phyloP scores from a whole-genome alignment of 805 yeast genomes.

The Wickerhamiella lipophila region DNA sequence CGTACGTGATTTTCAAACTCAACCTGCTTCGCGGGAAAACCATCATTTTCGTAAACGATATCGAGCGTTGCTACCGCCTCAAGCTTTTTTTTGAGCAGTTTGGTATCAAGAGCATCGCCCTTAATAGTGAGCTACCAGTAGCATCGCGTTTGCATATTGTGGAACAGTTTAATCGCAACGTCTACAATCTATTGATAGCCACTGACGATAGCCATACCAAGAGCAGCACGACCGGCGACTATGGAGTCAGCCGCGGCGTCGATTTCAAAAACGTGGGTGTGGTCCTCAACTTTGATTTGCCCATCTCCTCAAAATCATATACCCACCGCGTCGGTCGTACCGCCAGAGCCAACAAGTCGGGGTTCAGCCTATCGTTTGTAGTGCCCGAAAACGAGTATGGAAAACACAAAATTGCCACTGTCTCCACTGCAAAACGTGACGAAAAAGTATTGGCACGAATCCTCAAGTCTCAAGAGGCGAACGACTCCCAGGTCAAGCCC shows the following conservation, averaged over 20 bases:
- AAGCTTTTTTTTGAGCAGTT: conserved; percentile 87
- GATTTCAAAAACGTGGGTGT: conserved; percentile 95
- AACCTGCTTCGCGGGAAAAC: conserved; percentile 83
- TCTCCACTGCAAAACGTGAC: conserved; percentile 62
- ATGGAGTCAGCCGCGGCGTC: conserved; percentile 92
- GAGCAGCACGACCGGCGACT: conserved; percentile 43
- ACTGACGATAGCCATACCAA: conserved; percentile 53
- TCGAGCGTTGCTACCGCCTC: conserved; percentile 89
- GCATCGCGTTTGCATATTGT: conserved; percentile 90
- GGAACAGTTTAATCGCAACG: conserved; percentile 85
- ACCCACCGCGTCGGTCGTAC: conserved; percentile 94
- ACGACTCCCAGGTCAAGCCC: conserved; percentile 60
- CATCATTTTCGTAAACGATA: conserved; percentile 77
- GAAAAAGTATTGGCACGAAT: conserved; percentile 74
- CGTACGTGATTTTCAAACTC: conserved; percentile 85
- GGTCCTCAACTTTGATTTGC: conserved; percentile 89
- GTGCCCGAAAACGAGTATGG: conserved; percentile 76
- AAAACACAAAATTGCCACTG: conserved; percentile 69
- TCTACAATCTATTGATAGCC: conserved; percentile 78
- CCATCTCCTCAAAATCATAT: conserved; percentile 76
- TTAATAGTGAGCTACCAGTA: conserved; percentile 84
- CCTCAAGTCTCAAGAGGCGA: conserved; percentile 57
- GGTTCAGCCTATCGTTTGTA: conserved; percentile 88
- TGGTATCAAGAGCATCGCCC: conserved; percentile 76
- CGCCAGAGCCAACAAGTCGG: conserved; percentile 92